phyloP scores from a whole-genome alignment of 2,329 filamentous ascomycete species.

The Colletotrichum destructivum region DNA sequence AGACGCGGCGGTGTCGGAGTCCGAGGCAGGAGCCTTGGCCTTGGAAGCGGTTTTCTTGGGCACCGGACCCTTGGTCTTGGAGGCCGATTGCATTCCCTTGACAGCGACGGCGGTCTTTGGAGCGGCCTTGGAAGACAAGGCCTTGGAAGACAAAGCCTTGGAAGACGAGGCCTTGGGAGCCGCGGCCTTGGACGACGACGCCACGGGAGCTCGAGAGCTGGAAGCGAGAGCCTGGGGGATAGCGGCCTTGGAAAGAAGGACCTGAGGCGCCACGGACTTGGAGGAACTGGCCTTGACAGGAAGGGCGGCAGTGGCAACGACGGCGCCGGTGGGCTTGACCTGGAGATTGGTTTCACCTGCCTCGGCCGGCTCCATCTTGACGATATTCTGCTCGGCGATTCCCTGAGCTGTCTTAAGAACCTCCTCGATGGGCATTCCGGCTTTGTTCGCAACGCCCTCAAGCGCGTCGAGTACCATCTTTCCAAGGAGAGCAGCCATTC shows the following conservation, averaged over 20 bases:
- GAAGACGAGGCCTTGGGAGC: neutral
- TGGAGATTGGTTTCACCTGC: rapidly evolving
- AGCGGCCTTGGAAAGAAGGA: too few relatives aligned
- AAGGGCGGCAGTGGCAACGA: too few relatives aligned
- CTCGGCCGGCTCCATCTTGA: neutral
- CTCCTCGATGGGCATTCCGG: neutral
- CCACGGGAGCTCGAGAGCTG: too few relatives aligned
- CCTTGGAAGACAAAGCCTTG: neutral
- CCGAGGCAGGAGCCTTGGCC: neutral
- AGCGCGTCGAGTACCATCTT: slow-evolving; percentile 1
- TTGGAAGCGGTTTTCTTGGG: neutral
- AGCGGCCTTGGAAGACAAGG: neutral
- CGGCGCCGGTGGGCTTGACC: too few relatives aligned
- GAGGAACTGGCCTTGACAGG: too few relatives aligned
- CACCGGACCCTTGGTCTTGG: neutral
- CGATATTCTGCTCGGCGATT: neutral
- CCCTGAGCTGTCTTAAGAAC: neutral
- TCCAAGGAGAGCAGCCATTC: neutral
- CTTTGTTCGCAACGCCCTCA: neutral
- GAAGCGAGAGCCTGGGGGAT: too few relatives aligned
- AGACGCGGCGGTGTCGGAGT: neutral
- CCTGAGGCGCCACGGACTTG: too few relatives aligned
- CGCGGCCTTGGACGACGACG: neutral
- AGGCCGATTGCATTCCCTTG: neutral
- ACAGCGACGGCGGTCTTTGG: neutral